Evolutionary conservation across 2,329 filamentous ascomycete species (phyloP), one percentile per base, ranked within the genome.

Genomic region (Ilyonectria robusta): DNA sequence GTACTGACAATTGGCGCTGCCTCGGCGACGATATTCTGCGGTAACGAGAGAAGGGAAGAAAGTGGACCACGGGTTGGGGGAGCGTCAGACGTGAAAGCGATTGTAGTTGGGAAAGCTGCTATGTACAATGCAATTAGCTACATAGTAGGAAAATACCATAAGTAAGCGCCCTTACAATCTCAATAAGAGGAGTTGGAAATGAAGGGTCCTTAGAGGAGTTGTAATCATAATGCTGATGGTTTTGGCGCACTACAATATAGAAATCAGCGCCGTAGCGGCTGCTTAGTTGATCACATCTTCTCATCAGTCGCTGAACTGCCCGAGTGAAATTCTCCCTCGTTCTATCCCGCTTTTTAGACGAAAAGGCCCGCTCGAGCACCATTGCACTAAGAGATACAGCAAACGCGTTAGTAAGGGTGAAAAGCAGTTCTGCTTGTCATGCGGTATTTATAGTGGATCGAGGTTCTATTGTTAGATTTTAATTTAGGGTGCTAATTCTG

Each of bases 271-370:
- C 3, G 5, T 48, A 48, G 13, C 46, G 4, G 46, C 46, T 2
- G 46, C 46, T 48, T 48, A 48, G 46, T 48, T 48, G 7, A 48
- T 48, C 7, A 48, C 6, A 31, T 48, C 46, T 48, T 48, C 46
- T 48, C 23, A 48, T 48, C 15, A 48, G 46, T 48, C 13, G 23
- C 46, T 48, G 15, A 48, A 48, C 46, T 48, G 46, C 46, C 13
- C 46, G 23, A 17, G 23, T 48, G 15, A 48, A 48, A 31, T 48
- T 48, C 42, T 46, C 42, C 42, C 5, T 46, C 6, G 17, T 42
- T 10, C 42, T 46, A 46, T 46, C 42, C n/a, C 42, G 42, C 42
- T 46, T 46, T 46, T 46, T 23, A 46, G n/a, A 46, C 7, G 10
- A 21, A 46, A 46, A 11, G 10, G 42, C 42, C 42, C 1, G 42